Conservation (phyloP, 371 early-diverging fungal species). For the Zychaea mexicana region DNA sequence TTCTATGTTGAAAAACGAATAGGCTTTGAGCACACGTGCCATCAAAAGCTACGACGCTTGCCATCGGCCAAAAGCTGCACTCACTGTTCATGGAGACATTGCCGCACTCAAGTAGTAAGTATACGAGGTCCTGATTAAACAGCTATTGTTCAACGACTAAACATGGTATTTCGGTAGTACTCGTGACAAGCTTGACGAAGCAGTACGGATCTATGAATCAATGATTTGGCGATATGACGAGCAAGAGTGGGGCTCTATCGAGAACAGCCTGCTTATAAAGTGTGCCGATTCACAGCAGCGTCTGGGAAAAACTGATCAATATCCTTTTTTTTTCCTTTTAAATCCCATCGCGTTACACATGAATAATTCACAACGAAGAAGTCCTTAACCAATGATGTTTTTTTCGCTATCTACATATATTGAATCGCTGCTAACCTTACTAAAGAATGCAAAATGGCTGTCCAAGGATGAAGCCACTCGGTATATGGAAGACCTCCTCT, state of each 20-base stretch:
- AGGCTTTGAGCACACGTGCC: conserved; percentile 65
- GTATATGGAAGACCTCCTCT: conserved; percentile 60
- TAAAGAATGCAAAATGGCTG: conserved; percentile 55
- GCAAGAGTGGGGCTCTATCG: conserved; percentile 72
- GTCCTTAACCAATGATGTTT: conserved; percentile 2
- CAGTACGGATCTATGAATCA: conserved; percentile 68
- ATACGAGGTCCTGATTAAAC: too few relatives aligned
- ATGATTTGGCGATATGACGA: conserved; percentile 68
- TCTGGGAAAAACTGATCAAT: conserved; percentile 56
- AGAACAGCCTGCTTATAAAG: conserved; percentile 71
- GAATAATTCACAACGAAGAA: too few relatives aligned
- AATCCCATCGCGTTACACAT: too few relatives aligned
- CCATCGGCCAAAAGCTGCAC: conserved; percentile 60
- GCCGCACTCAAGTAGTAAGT: conserved; percentile 80
- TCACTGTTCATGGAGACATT: conserved; percentile 74
- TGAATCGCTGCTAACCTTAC: conserved; percentile 58
- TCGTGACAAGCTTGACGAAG: conserved; percentile 67
- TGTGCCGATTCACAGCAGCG: conserved; percentile 69
- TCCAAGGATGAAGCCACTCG: conserved; percentile 42
- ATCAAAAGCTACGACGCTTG: conserved; percentile 74
- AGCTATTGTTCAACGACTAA: too few relatives aligned
- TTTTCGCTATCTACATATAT: conserved; percentile 44
- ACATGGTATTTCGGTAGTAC: conserved; percentile 35
- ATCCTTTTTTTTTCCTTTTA: conserved; percentile 23
- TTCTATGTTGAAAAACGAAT: not conserved